These are phyloP conservation scores for Sugiyamaella qingdaonensis DNA, from an alignment of 805 yeast species.

Conservation along the genomic window DNA sequence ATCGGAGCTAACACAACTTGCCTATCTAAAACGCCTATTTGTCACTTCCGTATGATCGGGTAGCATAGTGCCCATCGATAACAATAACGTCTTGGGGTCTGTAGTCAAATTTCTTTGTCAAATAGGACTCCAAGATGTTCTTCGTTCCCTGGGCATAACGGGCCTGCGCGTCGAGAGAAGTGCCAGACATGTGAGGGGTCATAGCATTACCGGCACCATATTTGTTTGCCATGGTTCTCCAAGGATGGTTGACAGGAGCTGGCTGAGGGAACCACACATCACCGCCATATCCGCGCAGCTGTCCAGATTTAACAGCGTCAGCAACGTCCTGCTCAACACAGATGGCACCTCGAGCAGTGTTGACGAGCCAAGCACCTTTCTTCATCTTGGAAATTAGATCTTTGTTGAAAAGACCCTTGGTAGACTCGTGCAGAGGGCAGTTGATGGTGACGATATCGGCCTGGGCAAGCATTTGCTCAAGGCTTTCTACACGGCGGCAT, in stretches of 20 bases:
- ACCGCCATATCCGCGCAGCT: constrained; percentile 75
- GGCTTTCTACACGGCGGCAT: constrained; percentile 52
- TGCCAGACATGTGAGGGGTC: constrained; percentile 81
- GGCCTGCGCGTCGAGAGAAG: constrained; percentile 73
- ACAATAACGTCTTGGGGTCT: constrained; percentile 74
- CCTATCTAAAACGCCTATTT: neutral
- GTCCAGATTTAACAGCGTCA: constrained; percentile 64
- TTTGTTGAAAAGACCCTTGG: constrained; percentile 64
- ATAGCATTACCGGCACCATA: constrained; percentile 76
- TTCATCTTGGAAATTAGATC: constrained; percentile 59
- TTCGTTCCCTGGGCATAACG: constrained; percentile 70
- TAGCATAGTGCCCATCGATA: constrained; percentile 65
- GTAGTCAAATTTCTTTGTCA: constrained; percentile 60
- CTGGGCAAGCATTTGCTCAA: constrained; percentile 62
- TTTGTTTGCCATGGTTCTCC: constrained; percentile 65
- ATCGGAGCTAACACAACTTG: too few species aligned
- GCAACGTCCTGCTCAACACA: constrained; percentile 70
- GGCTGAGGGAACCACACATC: constrained; percentile 88
- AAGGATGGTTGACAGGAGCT: constrained; percentile 70
- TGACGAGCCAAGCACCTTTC: constrained; percentile 67
- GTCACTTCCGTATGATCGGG: constrained; percentile 60
- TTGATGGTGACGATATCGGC: constrained; percentile 74
- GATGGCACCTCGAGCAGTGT: constrained; percentile 82
- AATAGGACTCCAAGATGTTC: constrained; percentile 58
- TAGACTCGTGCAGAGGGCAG: constrained; percentile 69